Base-by-base conservation (phyloP, 345 rosid genomes). In the Camelina laxa region DNA sequence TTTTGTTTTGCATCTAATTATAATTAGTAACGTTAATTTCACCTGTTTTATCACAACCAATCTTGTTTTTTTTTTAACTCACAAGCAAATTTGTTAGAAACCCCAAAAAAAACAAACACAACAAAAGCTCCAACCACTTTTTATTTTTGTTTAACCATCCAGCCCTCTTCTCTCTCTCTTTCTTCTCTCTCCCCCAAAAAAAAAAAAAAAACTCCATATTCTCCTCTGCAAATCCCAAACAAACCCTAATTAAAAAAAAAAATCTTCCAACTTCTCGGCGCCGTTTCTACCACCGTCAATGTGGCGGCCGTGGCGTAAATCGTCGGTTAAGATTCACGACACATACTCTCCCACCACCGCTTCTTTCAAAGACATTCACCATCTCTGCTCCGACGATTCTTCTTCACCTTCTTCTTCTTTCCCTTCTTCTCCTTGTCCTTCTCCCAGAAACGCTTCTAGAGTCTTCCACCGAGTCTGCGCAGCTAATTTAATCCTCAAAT, bases 271-370 rank as follows among this genome's bases (percentile, higher is more conserved):
- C 20, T 49, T 55, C 53, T 55, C 66, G n/a, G n/a, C 79, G 61
- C 64, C 66, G 42, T 60, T 44, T 60, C 60, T 57, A 65, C 72
- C 72, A 77, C 84, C 85, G 72, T 82, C 88, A 81, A 93, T 93
- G 98, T 93, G 98, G 98, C 89, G 89, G 84, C 87, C 85, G 86
- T 82, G 93, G 90, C 79, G 79, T 19, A 86, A 86, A 84, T 76
- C 98, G 57, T 70, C 88, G 60, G 84, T 83, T 36, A 79, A 78
- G 77, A 78, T 83, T 82, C 85, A 75, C 80, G 80, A 77, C 65
- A 66, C 77, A 1, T 70, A 63, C 17, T 66, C 82, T 33, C 76
- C 82, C 15, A 36, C 84, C 21, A 30, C 84, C 42, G 51, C 85
- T 4, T 84, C 92, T 24, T 89, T 91, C 85, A 92, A 89, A 82